Percentiles rank a stretch among this genome's conserved stretches.
Evolutionary conservation across 139 green algal species (phyloP).

Genomic region (Micractinium sp.): DNA sequence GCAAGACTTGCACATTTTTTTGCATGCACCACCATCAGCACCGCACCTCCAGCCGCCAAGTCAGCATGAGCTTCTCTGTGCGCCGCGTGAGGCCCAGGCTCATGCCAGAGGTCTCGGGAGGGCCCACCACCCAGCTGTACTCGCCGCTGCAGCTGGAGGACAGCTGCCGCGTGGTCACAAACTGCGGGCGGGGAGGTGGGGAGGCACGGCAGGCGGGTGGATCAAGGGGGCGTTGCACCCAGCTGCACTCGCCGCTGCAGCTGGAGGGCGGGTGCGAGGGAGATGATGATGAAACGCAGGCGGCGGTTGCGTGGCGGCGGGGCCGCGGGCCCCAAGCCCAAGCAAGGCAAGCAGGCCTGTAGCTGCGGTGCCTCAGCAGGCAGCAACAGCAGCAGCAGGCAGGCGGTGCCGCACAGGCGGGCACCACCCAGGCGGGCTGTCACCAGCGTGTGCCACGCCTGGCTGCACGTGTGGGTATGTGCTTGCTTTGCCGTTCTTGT

Average conservation of each 20-base stretch:
- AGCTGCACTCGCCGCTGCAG: not conserved
- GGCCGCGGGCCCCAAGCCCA: too few species aligned
- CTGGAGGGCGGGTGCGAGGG: not conserved
- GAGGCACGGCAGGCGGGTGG: not conserved
- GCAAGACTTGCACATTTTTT: too few species aligned
- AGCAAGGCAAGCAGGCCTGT: not conserved
- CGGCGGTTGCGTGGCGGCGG: not conserved
- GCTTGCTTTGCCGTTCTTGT: too few species aligned
- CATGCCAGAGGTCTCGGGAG: conserved; percentile 12
- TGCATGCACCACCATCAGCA: too few species aligned
- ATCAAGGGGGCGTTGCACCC: not conserved
- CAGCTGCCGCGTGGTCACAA: conserved; percentile 46
- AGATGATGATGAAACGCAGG: too few species aligned
- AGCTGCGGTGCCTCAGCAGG: too few species aligned
- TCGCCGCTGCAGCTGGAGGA: conserved; percentile 29
- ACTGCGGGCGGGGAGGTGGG: not conserved
- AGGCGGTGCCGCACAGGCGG: too few species aligned
- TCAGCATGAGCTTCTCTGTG: conserved; percentile 33
- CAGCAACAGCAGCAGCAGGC: too few species aligned
- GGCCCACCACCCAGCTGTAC: conserved; percentile 48
- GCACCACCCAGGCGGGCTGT: too few species aligned
- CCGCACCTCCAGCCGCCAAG: conserved; percentile 38
- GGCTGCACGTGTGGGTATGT: too few species aligned
- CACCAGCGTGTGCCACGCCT: too few species aligned
- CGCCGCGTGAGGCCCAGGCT: conserved; percentile 35